phyloP scores from a whole-genome alignment of 352 stramenopile species.

The Aphanomyces euteiches region DNA sequence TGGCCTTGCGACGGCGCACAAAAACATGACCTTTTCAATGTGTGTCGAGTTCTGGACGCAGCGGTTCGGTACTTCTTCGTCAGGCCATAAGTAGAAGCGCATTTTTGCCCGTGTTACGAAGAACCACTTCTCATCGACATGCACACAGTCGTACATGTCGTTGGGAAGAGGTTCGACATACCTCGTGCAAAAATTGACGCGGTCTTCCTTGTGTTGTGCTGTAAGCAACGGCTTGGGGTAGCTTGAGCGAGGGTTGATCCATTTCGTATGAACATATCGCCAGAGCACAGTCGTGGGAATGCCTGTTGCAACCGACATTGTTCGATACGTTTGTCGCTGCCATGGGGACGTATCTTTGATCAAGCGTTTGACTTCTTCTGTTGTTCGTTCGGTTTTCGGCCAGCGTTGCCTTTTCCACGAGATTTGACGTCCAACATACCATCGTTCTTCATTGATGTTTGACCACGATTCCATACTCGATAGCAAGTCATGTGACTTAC shows the following conservation, averaged over 20 bases:
- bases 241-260: neutral
- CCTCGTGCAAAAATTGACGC: neutral
- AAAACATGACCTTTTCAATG: slow-evolving; percentile 22
- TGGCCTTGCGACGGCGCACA: slow-evolving; percentile 3
- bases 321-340: neutral
- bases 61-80: neutral
- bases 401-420: neutral
- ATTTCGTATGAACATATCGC: neutral
- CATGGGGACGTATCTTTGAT: neutral
- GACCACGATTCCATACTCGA: too few relatives aligned
- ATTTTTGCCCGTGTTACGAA: neutral
- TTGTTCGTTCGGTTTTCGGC: neutral
- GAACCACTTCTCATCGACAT: slow-evolving; percentile 24
- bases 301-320: neutral
- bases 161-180: neutral
- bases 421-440: neutral
- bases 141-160: slow-evolving; percentile 1
- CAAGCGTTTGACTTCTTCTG: neutral
- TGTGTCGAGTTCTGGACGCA: neutral
- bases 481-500: too few relatives aligned
- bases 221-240: neutral
- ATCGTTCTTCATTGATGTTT: neutral
- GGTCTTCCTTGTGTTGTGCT: neutral
- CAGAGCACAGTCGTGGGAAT: neutral
- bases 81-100: neutral